Base-by-base conservation (phyloP, 1,139 yeast species). In the Kurtzmaniella natalensis region DNA sequence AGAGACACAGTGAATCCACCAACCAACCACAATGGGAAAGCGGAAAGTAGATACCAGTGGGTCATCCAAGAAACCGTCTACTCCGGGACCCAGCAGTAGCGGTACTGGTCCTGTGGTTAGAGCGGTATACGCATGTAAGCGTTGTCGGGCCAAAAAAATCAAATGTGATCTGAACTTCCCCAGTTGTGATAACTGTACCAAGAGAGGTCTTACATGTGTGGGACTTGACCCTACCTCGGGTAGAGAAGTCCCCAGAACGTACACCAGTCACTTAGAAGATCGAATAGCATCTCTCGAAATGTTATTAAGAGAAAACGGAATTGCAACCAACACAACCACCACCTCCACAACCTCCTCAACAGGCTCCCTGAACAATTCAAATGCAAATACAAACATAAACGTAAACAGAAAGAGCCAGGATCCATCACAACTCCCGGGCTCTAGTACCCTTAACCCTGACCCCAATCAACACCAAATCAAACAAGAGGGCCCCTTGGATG, bases 201-300 rank as follows among this genome's bases (percentile, higher is more conserved):
- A 76, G 46, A 81, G 83, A 13, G 75, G 77, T 5, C 80, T 65
- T 3, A 84, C 82, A 13, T 87, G 96, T 57, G 78, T 86, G 15
- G 88, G 94, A 0, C 57, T 85, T 9, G 96, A 88, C 53, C 87
- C 95, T 0, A 87, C 87, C 3, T 84, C 95, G 0, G 95, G 95
- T 0, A 63, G 95, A 37, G 88, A 83, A 43, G 76, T 87, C 1
- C 95, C 96, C 0, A 61, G 96, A 31, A 79, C 88, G 8, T 87
- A 88, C 50, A 76, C 86, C 5, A 72, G 78, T 11, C 82, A 81
- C 46, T 59, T 88, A 37, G 96, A 88, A 51, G 79, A 77, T 36
- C 63, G 78, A 27, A 64, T 87, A 2, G 67, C 70, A 10, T 57
- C 60, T 13, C 61, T 87, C 41, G 88, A 84, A 50, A 46, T 48